Percentiles rank a stretch among this genome's conserved stretches.
phyloP scores from a whole-genome alignment of 768 basidiomycete species.

The Pulveroboletus sp. region DNA sequence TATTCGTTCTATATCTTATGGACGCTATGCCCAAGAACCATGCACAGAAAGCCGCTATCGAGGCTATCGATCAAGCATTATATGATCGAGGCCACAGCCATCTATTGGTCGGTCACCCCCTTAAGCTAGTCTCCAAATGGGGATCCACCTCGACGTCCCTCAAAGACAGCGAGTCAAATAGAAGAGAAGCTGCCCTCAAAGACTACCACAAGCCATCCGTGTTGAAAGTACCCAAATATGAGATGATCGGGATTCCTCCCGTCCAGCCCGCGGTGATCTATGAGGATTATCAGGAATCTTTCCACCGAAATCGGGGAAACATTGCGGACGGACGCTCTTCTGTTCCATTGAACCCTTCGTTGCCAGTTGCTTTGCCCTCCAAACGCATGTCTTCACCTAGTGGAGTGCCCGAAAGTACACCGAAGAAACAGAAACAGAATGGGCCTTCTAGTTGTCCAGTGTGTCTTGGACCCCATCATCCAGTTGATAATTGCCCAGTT shows the following conservation, averaged over 20 bases:
- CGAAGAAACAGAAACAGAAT: conserved; percentile 38
- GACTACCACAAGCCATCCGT: neutral
- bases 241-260: neutral
- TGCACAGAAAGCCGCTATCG: conserved; percentile 57
- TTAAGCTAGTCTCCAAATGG: conserved; percentile 46
- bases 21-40: conserved; percentile 3
- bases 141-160: conserved; percentile 10
- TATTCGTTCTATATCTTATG: conserved; percentile 14
- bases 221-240: neutral
- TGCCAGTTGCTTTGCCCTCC: conserved; percentile 18
- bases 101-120: conserved; percentile 60
- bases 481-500: conserved; percentile 52
- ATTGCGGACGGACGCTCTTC: neutral
- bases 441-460: conserved; percentile 37
- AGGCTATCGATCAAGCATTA: conserved; percentile 64
- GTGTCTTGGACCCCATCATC: conserved; percentile 44
- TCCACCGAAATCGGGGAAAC: neutral
- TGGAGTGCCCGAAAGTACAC: conserved; percentile 17
- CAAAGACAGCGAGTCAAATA: conserved; percentile 5
- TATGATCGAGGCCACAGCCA: conserved; percentile 48
- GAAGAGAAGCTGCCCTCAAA: neutral
- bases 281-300: neutral
- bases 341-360: neutral
- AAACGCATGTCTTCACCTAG: conserved; percentile 37
- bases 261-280: neutral